Conservation (phyloP, 2,329 filamentous ascomycete species). For the Fusarium armeniacum region DNA sequence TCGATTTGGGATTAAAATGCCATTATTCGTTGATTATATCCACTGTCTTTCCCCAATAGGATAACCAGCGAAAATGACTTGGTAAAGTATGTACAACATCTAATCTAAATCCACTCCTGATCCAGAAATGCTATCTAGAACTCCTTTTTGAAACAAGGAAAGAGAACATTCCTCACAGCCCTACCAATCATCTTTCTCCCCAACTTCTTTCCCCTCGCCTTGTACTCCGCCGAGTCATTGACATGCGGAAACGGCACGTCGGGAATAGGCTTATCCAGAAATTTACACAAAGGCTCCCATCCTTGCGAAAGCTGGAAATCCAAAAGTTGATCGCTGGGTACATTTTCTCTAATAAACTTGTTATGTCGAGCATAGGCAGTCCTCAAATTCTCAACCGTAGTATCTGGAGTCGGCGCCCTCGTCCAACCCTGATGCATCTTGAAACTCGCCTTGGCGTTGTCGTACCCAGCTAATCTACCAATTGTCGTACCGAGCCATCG, state of each 20-base stretch:
- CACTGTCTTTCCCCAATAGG: not conserved
- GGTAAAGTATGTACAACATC: not conserved
- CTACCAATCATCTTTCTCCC: constrained; percentile 8
- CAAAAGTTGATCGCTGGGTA: constrained; percentile 48
- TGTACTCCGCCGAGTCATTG: constrained; percentile 44
- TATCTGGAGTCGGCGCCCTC: constrained; percentile 4
- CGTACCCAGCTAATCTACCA: not conserved
- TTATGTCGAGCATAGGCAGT: constrained; percentile 50
- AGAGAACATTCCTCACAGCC: constrained; percentile 7
- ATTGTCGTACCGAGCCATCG: constrained; percentile 7
- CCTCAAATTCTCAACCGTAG: constrained; percentile 22
- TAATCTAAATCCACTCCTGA: not conserved
- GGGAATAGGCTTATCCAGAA: constrained; percentile 53
- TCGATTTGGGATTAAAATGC: not conserved
- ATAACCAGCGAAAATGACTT: not conserved
- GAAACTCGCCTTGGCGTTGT: constrained; percentile 2
- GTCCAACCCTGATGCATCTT: constrained; percentile 34
- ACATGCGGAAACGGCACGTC: constrained; percentile 49
- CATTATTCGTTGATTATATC: not conserved
- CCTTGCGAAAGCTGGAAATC: constrained; percentile 51
- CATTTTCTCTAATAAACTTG: constrained; percentile 42
- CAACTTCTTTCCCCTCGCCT: not conserved
- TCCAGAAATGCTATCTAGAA: not conserved
- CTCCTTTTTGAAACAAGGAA: constrained; percentile 10
- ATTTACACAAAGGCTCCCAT: constrained; percentile 54